phyloP scores from a whole-genome alignment of 768 basidiomycete genomes.

The Auricularia sp. region DNA sequence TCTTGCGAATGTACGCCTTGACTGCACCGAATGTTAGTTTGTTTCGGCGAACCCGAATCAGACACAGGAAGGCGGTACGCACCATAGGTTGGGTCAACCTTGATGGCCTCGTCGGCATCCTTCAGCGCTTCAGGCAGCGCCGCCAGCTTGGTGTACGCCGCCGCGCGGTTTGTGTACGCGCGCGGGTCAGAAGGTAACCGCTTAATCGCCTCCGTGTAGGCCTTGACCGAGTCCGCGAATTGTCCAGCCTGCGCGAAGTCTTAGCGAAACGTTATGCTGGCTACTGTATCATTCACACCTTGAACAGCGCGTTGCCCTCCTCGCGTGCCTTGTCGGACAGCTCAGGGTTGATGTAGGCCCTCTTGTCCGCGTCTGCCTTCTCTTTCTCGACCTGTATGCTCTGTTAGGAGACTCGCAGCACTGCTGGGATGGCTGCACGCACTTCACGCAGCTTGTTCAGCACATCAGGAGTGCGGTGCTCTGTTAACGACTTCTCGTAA shows the following conservation, averaged over 20 bases:
- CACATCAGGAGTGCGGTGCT: constrained; percentile 91
- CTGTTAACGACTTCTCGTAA: constrained; percentile 87
- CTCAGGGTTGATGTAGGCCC: constrained; percentile 81
- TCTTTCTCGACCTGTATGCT: constrained; percentile 48
- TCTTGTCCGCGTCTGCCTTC: constrained; percentile 66
- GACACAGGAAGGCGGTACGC: constrained; percentile 14
- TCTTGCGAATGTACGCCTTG: constrained; percentile 93
- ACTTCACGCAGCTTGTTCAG: constrained; percentile 75
- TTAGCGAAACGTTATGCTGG: not conserved
- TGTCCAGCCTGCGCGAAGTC: constrained; percentile 42
- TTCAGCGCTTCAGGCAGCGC: constrained; percentile 94
- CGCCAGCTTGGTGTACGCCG: constrained; percentile 89
- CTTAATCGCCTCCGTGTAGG: constrained; percentile 94
- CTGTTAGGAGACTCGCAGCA: not conserved
- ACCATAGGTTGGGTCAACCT: constrained; percentile 80
- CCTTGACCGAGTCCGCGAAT: constrained; percentile 84
- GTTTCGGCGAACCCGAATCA: not conserved
- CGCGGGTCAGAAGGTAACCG: constrained; percentile 81
- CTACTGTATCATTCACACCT: constrained; percentile 25
- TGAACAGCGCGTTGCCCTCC: constrained; percentile 89
- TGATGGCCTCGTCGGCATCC: constrained; percentile 89
- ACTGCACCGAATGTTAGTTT: constrained; percentile 31
- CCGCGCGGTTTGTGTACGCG: constrained; percentile 97
- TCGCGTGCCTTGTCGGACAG: constrained; percentile 75
- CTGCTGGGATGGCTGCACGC: not conserved